A percentile compares a stretch with the other conserved stretches of the same genome.
phyloP scores from a whole-genome alignment of 2,329 filamentous ascomycete species.

The Exophiala dermatitidis region DNA sequence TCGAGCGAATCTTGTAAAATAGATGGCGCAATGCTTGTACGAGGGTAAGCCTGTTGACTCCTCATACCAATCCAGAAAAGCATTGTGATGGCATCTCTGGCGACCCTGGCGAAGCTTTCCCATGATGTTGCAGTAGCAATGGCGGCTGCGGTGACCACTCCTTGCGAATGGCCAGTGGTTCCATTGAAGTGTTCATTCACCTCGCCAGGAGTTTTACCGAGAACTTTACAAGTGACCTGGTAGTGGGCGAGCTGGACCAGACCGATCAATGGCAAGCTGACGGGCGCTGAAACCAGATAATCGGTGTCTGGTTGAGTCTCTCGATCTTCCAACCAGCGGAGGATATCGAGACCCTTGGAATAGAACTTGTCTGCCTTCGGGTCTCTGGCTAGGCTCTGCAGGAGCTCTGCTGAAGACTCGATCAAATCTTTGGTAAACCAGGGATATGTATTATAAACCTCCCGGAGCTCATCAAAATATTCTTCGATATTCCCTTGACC shows the following conservation, averaged over 20 bases:
- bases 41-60: slow-evolving; percentile 94
- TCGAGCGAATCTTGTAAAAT: slow-evolving; percentile 90
- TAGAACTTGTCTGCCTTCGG: slow-evolving; percentile 90
- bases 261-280: slow-evolving; percentile 93
- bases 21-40: slow-evolving; percentile 83
- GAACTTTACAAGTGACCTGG: slow-evolving; percentile 82
- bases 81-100: slow-evolving; percentile 75
- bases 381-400: slow-evolving; percentile 78
- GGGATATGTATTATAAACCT: slow-evolving; percentile 84
- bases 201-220: slow-evolving; percentile 83
- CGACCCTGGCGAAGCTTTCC: slow-evolving; percentile 79
- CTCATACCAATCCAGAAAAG: slow-evolving; percentile 98
- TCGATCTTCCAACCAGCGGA: slow-evolving; percentile 83
- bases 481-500: slow-evolving; percentile 99
- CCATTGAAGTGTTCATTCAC: slow-evolving; percentile 78
- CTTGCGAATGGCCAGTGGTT: slow-evolving; percentile 93
- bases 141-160: slow-evolving; percentile 84
- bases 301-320: slow-evolving; percentile 89
- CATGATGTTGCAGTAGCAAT: slow-evolving; percentile 86
- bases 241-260: slow-evolving; percentile 95
- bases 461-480: slow-evolving; percentile 94
- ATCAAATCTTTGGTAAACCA: slow-evolving; percentile 85
- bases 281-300: slow-evolving; percentile 87
- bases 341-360: slow-evolving; percentile 89
- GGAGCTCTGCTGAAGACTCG: slow-evolving; percentile 69